A percentile compares a stretch with the other conserved stretches of the same genome.
phyloP scores from a whole-genome alignment of 495 filamentous ascomycete species.

The Xylaria acuta region DNA sequence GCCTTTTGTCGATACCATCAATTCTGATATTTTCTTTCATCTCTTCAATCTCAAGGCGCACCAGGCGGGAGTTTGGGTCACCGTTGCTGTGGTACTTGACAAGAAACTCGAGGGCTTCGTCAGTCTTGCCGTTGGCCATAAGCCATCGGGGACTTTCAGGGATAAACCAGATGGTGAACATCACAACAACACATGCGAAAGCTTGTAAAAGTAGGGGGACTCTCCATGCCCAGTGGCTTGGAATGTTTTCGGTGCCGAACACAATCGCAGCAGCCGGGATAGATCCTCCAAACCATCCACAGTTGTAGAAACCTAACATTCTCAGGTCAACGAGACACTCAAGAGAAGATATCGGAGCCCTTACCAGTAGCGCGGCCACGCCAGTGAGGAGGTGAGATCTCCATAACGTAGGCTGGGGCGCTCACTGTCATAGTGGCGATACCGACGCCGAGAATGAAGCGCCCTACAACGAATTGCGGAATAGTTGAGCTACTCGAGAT shows the following conservation, averaged over 20 bases:
- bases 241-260: slow-evolving; percentile 51
- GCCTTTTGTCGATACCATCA: slow-evolving; percentile 62
- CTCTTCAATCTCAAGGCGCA: slow-evolving; percentile 63
- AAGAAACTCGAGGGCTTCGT: slow-evolving; percentile 60
- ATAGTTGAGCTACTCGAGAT: slow-evolving; percentile 43
- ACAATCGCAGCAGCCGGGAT: slow-evolving; percentile 55
- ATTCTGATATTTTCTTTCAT: slow-evolving; percentile 62
- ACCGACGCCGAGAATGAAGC: slow-evolving; percentile 60
- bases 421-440: slow-evolving; percentile 57
- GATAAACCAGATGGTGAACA: slow-evolving; percentile 62
- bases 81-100: slow-evolving; percentile 66
- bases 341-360: neutral
- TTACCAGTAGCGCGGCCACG: slow-evolving; percentile 53
- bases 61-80: slow-evolving; percentile 58
- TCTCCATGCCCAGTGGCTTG: slow-evolving; percentile 51
- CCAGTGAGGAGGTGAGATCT: slow-evolving; percentile 58
- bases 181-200: slow-evolving; percentile 54
- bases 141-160: slow-evolving; percentile 70
- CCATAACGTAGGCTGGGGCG: slow-evolving; percentile 54
- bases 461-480: slow-evolving; percentile 56
- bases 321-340: slow-evolving; percentile 8
- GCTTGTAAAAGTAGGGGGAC: slow-evolving; percentile 56
- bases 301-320: slow-evolving; percentile 55
- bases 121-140: slow-evolving; percentile 59
- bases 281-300: slow-evolving; percentile 58